A percentile compares a stretch with the other conserved stretches of the same genome.
These are phyloP conservation scores for Melanogaster broomeanus DNA, from an alignment of 768 basidiomycete genomes.

Conservation along the genomic window DNA sequence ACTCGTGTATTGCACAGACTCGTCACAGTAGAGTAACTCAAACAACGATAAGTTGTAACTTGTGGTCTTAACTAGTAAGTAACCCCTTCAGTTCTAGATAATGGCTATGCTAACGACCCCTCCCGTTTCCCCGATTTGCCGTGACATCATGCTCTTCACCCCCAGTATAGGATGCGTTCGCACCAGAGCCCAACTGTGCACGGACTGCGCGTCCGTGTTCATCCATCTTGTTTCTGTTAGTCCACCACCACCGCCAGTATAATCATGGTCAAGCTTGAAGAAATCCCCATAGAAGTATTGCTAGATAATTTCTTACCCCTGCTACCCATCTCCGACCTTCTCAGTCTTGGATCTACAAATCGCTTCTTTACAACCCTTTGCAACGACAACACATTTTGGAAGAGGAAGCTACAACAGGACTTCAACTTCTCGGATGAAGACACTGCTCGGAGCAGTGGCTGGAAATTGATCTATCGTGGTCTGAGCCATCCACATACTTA, in stretches of 20 bases:
- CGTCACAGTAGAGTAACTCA: too few relatives aligned
- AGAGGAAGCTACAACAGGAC: constrained; percentile 62
- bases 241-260: not conserved
- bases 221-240: not conserved
- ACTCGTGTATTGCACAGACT: too few relatives aligned
- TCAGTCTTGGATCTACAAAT: constrained; percentile 60
- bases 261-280: constrained; percentile 42
- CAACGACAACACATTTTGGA: constrained; percentile 81
- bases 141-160: constrained; percentile 19
- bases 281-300: constrained; percentile 76
- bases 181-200: constrained; percentile 4
- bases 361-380: constrained; percentile 61
- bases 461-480: constrained; percentile 78
- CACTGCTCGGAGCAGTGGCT: constrained; percentile 76
- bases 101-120: constrained; percentile 25
- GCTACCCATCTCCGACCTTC: constrained; percentile 55
- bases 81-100: too few relatives aligned
- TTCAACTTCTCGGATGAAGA: constrained; percentile 76
- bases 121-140: not conserved
- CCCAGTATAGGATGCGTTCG: constrained; percentile 5
- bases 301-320: constrained; percentile 69
- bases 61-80: too few relatives aligned
- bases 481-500: constrained; percentile 54
- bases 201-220: not conserved
- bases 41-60: too few relatives aligned